Conservation (phyloP, 768 basidiomycete species). For the Amanita thiersii region DNA sequence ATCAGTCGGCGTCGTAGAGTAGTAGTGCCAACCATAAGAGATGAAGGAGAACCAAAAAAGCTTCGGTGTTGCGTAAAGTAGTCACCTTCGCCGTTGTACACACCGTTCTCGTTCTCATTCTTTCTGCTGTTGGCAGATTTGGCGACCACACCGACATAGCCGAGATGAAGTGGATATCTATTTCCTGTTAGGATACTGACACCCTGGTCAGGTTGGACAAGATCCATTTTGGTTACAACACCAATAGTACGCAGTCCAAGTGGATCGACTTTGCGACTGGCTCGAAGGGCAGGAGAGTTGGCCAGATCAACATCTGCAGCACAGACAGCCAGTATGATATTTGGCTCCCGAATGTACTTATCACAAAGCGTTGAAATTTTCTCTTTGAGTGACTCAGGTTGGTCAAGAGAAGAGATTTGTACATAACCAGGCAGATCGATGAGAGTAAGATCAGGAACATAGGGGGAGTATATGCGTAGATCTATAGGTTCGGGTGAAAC, state of each 20-base stretch:
- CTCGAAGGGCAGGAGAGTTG: conserved; percentile 91
- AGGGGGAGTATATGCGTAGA: conserved; percentile 90
- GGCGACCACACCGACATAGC: conserved; percentile 94
- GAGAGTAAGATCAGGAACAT: conserved; percentile 94
- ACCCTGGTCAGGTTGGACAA: conserved; percentile 82
- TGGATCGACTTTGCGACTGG: conserved; percentile 91
- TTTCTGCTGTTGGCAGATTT: conserved; percentile 37
- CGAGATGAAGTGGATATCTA: conserved; percentile 93
- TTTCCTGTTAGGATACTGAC: conserved; percentile 78
- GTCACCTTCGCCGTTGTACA: conserved; percentile 51
- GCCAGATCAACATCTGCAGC: conserved; percentile 98
- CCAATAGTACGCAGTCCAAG: conserved; percentile 94
- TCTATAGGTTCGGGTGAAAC: conserved; percentile 95
- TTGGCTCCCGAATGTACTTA: conserved; percentile 98
- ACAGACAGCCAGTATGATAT: conserved; percentile 97
- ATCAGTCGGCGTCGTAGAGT: conserved; percentile 86
- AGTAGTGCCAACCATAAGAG: conserved; percentile 85
- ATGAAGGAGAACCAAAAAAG: conserved; percentile 50
- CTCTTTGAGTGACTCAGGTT: conserved; percentile 89
- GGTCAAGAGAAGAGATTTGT: conserved; percentile 90
- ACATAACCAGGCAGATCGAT: conserved; percentile 98
- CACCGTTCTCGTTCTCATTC: conserved; percentile 46
- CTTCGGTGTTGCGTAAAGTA: conserved; percentile 62
- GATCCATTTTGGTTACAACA: conserved; percentile 98
- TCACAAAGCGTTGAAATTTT: conserved; percentile 89